Conservation (phyloP, 1,284 basidiomycete species). For the Fomitopsis betulina region DNA sequence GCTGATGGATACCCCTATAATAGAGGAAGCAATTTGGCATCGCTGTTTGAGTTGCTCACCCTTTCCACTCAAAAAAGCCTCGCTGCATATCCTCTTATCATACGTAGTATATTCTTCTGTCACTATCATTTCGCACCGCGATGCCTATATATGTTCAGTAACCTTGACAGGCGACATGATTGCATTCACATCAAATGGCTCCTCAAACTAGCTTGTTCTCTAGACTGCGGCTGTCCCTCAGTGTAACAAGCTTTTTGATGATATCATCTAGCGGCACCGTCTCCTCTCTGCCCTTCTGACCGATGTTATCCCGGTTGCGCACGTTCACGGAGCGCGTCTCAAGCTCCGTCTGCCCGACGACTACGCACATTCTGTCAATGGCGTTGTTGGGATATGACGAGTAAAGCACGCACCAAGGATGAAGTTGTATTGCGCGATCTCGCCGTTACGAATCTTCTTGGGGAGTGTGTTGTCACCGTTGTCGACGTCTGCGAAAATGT, state of each 20-base stretch:
- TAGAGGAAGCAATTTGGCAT: slow-evolving; percentile 43
- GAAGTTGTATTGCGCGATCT: slow-evolving; percentile 95
- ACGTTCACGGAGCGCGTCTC: slow-evolving; percentile 88
- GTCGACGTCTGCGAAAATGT: slow-evolving; percentile 91
- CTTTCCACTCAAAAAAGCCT: background rate
- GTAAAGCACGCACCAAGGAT: slow-evolving; percentile 72
- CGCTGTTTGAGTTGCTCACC: background rate
- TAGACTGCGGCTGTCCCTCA: slow-evolving; percentile 62
- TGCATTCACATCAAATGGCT: background rate
- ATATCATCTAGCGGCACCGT: slow-evolving; percentile 67
- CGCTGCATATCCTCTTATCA: background rate
- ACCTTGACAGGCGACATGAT: background rate
- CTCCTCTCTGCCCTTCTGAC: slow-evolving; percentile 71
- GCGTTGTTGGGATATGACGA: background rate
- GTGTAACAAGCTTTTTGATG: slow-evolving; percentile 53
- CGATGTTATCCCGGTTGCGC: slow-evolving; percentile 89
- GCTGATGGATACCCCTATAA: background rate
- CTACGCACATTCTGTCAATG: slow-evolving; percentile 33
- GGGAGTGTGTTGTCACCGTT: slow-evolving; percentile 89
- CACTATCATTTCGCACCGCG: background rate
- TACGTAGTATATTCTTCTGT: background rate
- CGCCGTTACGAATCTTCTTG: slow-evolving; percentile 95
- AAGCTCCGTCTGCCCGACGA: slow-evolving; percentile 93
- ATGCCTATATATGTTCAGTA: too few relatives aligned
- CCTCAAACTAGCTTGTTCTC: slow-evolving; percentile 43